Conservation (phyloP, 306 rosid species). For the Glycine soja region DNA sequence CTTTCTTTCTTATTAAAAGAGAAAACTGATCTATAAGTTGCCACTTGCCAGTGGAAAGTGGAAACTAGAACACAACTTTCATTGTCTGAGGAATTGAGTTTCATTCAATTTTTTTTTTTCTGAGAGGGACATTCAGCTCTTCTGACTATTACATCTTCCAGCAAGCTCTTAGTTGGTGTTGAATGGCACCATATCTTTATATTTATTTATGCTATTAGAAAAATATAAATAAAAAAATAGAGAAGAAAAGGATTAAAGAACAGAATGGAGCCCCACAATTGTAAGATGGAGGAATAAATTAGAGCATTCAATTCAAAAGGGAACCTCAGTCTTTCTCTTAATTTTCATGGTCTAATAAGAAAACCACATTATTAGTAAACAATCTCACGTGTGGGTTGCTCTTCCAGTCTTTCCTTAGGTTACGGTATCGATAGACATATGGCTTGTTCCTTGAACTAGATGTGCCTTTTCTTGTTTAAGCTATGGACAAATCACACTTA, state of each 20-base stretch:
- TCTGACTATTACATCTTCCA: conserved; percentile 28
- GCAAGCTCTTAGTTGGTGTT: conserved; percentile 21
- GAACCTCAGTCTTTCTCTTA: neutral
- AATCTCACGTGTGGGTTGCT: conserved; percentile 47
- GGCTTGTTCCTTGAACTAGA: neutral
- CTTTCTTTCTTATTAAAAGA: neutral
- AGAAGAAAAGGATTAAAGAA: neutral
- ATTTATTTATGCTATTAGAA: neutral
- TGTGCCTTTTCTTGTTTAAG: conserved; percentile 3
- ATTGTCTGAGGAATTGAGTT: neutral
- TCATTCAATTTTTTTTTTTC: conserved; percentile 7
- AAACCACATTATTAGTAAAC: conserved; percentile 12
- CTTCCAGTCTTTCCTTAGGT: neutral
- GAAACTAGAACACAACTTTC: neutral
- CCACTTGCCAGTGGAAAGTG: neutral
- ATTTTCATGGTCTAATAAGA: conserved; percentile 4
- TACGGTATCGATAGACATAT: conserved; percentile 23
- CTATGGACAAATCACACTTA: neutral
- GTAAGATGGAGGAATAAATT: conserved; percentile 1
- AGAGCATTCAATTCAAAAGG: conserved; percentile 3
- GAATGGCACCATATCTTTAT: conserved; percentile 31
- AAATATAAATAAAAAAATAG: neutral
- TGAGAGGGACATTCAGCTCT: conserved; percentile 18
- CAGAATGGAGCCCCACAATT: conserved; percentile 7
- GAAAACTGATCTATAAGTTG: neutral